Evolutionary conservation across 345 rosid species (phyloP).

Genomic region (Crucihimalaya himalaica): DNA sequence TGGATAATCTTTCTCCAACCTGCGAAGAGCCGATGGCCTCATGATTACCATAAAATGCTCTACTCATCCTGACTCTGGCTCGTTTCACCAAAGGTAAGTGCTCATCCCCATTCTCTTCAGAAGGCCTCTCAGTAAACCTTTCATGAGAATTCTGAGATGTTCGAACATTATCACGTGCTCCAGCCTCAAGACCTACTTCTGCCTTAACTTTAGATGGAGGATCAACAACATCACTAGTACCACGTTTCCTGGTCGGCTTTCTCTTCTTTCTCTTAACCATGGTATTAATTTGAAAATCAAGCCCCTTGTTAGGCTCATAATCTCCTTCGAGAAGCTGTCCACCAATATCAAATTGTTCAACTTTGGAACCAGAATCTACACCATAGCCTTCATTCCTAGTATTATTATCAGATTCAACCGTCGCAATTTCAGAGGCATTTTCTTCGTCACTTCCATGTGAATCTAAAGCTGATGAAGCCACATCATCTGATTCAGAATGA

Average conservation of each 20-base stretch:
- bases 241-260: slow-evolving; percentile 67
- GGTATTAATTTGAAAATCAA: slow-evolving; percentile 66
- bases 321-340: slow-evolving; percentile 56
- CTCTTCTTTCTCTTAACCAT: slow-evolving; percentile 75
- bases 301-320: slow-evolving; percentile 60
- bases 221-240: slow-evolving; percentile 48
- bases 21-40: slow-evolving; percentile 39
- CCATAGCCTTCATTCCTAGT: slow-evolving; percentile 63
- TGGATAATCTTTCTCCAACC: slow-evolving; percentile 49
- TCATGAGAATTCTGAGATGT: slow-evolving; percentile 46
- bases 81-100: slow-evolving; percentile 92
- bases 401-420: slow-evolving; percentile 60
- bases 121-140: slow-evolving; percentile 43
- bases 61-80: slow-evolving; percentile 94
- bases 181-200: slow-evolving; percentile 45
- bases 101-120: slow-evolving; percentile 85
- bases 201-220: slow-evolving; percentile 43
- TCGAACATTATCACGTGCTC: slow-evolving; percentile 37
- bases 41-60: slow-evolving; percentile 47
- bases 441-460: slow-evolving; percentile 67
- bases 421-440: slow-evolving; percentile 66
- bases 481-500: slow-evolving; percentile 59
- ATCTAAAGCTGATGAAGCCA: slow-evolving; percentile 51
- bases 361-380: slow-evolving; percentile 58
- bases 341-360: slow-evolving; percentile 49